Percentiles rank a stretch among this genome's conserved stretches.
Evolutionary conservation across 495 filamentous ascomycete genomes (phyloP).

Genomic region (Trichocladium uniseriatum): DNA sequence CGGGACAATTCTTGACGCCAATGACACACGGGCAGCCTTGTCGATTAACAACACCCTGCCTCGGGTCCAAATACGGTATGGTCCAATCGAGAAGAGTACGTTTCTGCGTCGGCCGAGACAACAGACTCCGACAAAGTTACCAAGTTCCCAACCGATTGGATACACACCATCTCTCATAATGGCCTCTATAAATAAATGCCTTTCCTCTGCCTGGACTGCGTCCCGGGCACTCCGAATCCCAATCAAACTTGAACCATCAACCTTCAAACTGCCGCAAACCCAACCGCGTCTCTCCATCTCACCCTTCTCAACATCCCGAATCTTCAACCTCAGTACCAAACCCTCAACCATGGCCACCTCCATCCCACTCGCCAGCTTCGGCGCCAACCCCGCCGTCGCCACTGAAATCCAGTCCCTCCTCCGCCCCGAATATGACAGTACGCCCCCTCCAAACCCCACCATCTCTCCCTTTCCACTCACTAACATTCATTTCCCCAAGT

Average conservation of each 20-base stretch:
- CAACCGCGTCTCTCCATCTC: too few species aligned
- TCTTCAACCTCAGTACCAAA: background rate
- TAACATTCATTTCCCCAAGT: slow-evolving; percentile 12
- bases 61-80: background rate
- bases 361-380: slow-evolving; percentile 22
- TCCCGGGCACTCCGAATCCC: too few species aligned
- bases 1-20: background rate
- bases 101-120: too few species aligned
- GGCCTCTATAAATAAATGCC: too few species aligned
- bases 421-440: slow-evolving; percentile 26
- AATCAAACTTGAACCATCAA: too few species aligned
- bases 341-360: slow-evolving; percentile 7
- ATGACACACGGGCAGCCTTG: too few species aligned
- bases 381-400: slow-evolving; percentile 19
- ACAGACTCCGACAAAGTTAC: too few species aligned
- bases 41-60: background rate
- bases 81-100: background rate
- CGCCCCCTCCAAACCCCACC: background rate
- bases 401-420: slow-evolving; percentile 14
- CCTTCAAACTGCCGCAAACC: too few species aligned
- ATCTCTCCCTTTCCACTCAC: background rate
- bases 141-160: too few species aligned
- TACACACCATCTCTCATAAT: too few species aligned
- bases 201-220: too few species aligned
- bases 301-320: background rate